Conservation (phyloP, 495 filamentous ascomycete genomes). For the Penicillium angulare region DNA sequence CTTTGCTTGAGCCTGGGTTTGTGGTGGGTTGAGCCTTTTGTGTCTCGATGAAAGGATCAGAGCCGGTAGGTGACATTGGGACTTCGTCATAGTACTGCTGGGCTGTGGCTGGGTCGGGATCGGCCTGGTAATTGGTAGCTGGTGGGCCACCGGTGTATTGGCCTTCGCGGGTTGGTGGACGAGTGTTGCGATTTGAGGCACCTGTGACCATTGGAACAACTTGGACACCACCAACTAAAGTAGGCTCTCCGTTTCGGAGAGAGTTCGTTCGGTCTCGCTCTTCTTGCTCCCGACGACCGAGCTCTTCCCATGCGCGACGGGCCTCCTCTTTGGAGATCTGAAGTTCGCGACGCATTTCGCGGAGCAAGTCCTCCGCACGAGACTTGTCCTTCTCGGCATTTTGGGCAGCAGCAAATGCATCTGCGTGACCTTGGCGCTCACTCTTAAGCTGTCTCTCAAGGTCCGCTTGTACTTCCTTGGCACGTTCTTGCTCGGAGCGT, state of each 20-base stretch:
- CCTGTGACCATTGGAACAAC: constrained; percentile 93
- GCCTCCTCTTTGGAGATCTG: constrained; percentile 96
- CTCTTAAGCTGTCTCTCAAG: constrained; percentile 68
- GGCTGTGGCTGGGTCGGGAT: constrained; percentile 22
- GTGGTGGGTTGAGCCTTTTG: constrained; percentile 19
- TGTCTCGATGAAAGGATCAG: constrained; percentile 56
- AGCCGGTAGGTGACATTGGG: constrained; percentile 51
- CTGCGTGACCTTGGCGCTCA: constrained; percentile 67
- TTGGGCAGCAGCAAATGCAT: constrained; percentile 60
- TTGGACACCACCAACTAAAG: constrained; percentile 87
- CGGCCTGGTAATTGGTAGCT: constrained; percentile 23
- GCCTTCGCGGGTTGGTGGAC: constrained; percentile 48
- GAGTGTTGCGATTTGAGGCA: constrained; percentile 64
- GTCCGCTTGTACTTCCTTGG: constrained; percentile 80
- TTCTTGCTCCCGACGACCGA: constrained; percentile 90
- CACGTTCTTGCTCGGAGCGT: constrained; percentile 78
- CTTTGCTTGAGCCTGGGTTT: constrained; percentile 27
- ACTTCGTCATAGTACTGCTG: constrained; percentile 46
- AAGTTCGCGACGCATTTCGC: constrained; percentile 86
- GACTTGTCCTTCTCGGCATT: constrained; percentile 64
- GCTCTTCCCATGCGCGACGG: constrained; percentile 93
- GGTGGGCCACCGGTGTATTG: constrained; percentile 34
- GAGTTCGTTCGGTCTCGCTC: constrained; percentile 88
- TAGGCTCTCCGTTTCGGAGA: constrained; percentile 83
- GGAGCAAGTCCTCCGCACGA: constrained; percentile 70